These are phyloP conservation scores for Grammothele lineata DNA, from an alignment of 768 basidiomycete species.

Conservation along the genomic window DNA sequence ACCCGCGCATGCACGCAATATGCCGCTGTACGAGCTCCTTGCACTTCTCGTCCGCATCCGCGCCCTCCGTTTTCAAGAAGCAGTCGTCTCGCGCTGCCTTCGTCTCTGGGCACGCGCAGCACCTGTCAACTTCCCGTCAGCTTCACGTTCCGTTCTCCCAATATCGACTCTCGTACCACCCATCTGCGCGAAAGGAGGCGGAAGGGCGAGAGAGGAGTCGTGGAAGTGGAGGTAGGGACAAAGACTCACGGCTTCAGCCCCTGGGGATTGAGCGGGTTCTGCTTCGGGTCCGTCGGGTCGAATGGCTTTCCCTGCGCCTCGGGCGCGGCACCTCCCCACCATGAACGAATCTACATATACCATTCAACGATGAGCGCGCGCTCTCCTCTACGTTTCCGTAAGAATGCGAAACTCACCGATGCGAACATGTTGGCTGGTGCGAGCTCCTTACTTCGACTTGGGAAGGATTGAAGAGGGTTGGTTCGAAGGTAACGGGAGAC, in stretches of 20 bases:
- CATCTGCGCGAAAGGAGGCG: not conserved
- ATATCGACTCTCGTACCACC: not conserved
- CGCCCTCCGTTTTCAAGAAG: slow-evolving; percentile 70
- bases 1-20: slow-evolving; percentile 83
- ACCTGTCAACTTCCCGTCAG: too few species aligned
- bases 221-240: not conserved
- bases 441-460: too few species aligned
- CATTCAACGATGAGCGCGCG: too few species aligned
- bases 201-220: not conserved
- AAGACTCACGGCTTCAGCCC: slow-evolving; percentile 88
- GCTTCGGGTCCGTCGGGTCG: slow-evolving; percentile 71
- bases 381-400: too few species aligned
- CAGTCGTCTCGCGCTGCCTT: slow-evolving; percentile 93
- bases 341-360: too few species aligned
- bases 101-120: slow-evolving; percentile 93
- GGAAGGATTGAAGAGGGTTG: too few species aligned
- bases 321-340: too few species aligned
- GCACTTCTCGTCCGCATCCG: slow-evolving; percentile 75
- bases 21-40: slow-evolving; percentile 75
- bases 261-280: slow-evolving; percentile 88
- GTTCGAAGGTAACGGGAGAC: too few species aligned
- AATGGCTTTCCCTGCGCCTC: slow-evolving; percentile 31
- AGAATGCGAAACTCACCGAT: too few species aligned
- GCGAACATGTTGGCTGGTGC: too few species aligned
- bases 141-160: not conserved